phyloP scores from a whole-genome alignment of 2,329 filamentous ascomycete species.

The Xylariaceae sp. region DNA sequence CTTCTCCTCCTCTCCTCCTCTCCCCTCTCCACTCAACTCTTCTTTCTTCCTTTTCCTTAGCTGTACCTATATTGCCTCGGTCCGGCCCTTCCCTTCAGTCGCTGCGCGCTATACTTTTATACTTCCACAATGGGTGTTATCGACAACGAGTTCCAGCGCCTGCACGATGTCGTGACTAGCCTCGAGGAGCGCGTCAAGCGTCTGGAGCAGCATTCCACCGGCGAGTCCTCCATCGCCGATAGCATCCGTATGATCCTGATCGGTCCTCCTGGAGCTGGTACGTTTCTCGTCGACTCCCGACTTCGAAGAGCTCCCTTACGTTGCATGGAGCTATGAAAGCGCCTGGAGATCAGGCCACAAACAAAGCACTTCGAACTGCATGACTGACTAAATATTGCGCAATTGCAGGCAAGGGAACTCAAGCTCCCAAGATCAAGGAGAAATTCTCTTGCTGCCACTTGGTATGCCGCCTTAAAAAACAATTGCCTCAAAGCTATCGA shows the following conservation, averaged over 20 bases:
- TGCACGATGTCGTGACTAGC: conserved; percentile 77
- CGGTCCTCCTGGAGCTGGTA: conserved; percentile 95
- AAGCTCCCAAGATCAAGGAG: conserved; percentile 97
- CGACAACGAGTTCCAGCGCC: conserved; percentile 77
- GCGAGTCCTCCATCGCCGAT: conserved; percentile 52
- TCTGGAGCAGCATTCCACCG: conserved; percentile 70
- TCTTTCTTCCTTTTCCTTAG: conserved; percentile 18
- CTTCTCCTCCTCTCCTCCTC: conserved; percentile 12
- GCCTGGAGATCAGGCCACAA: too few relatives aligned
- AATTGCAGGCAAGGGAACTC: conserved; percentile 99
- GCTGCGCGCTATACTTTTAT: conserved; percentile 14
- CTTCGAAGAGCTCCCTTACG: neutral
- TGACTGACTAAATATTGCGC: too few relatives aligned
- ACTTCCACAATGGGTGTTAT: conserved; percentile 80
- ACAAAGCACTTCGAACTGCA: too few relatives aligned
- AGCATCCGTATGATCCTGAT: conserved; percentile 96
- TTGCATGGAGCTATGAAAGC: neutral
- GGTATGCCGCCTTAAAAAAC: conserved; percentile 51
- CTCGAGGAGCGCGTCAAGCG: conserved; percentile 83
- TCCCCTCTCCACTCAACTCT: conserved; percentile 14
- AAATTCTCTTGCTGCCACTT: conserved; percentile 96
- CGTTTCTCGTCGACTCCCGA: conserved; percentile 33
- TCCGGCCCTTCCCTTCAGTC: conserved; percentile 23
- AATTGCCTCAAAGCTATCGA: conserved; percentile 14
- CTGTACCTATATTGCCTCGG: conserved; percentile 23